Evolutionary conservation across 2,329 filamentous ascomycete species (phyloP).

Genomic region (Penicillium oxalicum): DNA sequence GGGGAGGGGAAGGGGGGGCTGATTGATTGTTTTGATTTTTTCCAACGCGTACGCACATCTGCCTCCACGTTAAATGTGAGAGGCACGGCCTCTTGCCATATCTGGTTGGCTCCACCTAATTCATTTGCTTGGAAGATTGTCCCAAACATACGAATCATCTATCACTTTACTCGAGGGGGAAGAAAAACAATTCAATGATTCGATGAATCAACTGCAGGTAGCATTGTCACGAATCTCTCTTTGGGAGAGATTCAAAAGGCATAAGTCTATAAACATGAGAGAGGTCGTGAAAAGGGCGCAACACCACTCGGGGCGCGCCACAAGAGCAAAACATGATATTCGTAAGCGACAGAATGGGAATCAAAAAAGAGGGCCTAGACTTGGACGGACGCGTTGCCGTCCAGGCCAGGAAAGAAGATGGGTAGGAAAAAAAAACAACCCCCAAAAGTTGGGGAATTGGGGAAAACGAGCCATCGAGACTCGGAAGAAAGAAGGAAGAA

Average conservation of each 20-base stretch:
- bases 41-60: no score
- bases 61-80: no score
- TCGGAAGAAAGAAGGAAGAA: not conserved
- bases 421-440: conserved; percentile 6
- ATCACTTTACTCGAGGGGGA: no score
- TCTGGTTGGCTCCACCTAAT: no score
- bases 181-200: no score
- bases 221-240: conserved; percentile 19
- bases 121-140: no score
- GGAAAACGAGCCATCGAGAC: conserved; percentile 16
- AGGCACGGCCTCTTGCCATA: no score
- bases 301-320: conserved; percentile 17
- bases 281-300: conserved; percentile 4
- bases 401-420: not conserved
- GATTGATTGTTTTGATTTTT: no score
- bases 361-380: conserved; percentile 4
- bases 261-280: conserved; percentile 17
- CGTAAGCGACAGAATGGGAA: conserved; percentile 15
- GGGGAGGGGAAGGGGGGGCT: no score
- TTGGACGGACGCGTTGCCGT: not conserved
- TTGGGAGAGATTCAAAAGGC: conserved; percentile 6
- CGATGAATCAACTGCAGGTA: conserved; percentile 11
- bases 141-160: no score
- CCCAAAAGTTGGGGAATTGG: conserved; percentile 1
- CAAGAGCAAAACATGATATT: conserved; percentile 2